Conservation (phyloP, 352 stramenopile species). For the Globisporangium canariense region DNA sequence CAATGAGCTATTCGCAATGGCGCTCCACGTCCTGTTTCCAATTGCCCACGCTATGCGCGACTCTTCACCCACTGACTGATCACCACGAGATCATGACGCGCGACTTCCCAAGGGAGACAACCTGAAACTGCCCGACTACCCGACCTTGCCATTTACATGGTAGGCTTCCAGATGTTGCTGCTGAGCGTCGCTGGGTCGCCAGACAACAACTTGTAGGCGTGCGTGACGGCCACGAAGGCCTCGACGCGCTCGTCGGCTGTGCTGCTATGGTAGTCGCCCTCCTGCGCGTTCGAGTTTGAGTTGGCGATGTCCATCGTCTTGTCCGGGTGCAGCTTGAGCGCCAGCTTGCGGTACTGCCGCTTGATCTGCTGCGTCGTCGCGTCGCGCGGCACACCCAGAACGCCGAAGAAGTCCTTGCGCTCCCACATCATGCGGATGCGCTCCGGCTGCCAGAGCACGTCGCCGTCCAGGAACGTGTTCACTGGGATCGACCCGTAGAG, state of each 20-base stretch:
- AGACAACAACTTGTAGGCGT: constrained; percentile 76
- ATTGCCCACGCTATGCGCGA: not conserved
- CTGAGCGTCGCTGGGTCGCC: constrained; percentile 39
- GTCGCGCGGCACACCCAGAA: constrained; percentile 64
- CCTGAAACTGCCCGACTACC: not conserved
- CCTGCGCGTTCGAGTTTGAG: constrained; percentile 12
- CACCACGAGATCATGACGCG: not conserved
- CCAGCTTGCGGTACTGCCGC: constrained; percentile 81
- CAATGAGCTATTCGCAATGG: not conserved
- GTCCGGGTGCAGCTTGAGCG: constrained; percentile 80
- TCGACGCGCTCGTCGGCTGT: constrained; percentile 54
- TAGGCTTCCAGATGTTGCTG: constrained; percentile 29
- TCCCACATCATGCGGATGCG: constrained; percentile 81
- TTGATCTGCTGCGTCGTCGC: constrained; percentile 72
- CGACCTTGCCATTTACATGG: not conserved
- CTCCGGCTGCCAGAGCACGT: constrained; percentile 74
- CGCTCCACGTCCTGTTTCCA: too few relatives aligned
- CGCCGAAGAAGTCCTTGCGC: constrained; percentile 69
- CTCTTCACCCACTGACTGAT: not conserved
- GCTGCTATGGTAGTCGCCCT: constrained; percentile 18
- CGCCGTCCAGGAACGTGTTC: constrained; percentile 46
- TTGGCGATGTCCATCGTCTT: constrained; percentile 43
- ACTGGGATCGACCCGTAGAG: constrained; percentile 25
- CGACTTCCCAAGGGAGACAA: not conserved
- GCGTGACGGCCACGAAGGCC: constrained; percentile 74